phyloP scores from a whole-genome alignment of 2,329 filamentous ascomycete species.

The Trichoderma aggressivum region DNA sequence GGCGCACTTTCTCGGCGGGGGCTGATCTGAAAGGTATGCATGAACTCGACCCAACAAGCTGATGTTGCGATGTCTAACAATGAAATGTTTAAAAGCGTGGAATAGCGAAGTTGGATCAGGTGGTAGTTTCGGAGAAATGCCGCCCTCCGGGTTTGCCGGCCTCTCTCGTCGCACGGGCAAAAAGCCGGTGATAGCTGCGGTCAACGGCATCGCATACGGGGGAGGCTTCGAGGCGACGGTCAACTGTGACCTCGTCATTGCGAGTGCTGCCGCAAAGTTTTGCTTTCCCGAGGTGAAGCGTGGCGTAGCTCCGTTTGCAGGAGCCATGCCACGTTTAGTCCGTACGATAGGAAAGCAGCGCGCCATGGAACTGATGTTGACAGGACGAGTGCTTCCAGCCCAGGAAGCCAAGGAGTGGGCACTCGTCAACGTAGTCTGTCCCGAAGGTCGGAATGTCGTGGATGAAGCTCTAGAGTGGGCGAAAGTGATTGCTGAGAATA shows the following conservation, averaged over 20 bases:
- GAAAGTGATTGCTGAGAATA: background rate
- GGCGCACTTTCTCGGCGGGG: slow-evolving; percentile 53
- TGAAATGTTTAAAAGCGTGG: slow-evolving; percentile 40
- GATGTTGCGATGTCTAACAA: slow-evolving; percentile 41
- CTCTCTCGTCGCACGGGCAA: slow-evolving; percentile 54
- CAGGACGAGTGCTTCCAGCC: slow-evolving; percentile 43
- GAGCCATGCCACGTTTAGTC: slow-evolving; percentile 49
- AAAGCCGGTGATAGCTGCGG: slow-evolving; percentile 58
- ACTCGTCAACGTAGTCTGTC: slow-evolving; percentile 4
- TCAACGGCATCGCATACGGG: slow-evolving; percentile 56
- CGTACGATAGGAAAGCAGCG: slow-evolving; percentile 44
- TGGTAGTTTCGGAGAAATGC: background rate
- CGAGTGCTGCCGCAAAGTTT: slow-evolving; percentile 49
- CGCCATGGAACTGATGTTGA: slow-evolving; percentile 48
- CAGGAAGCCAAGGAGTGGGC: slow-evolving; percentile 31
- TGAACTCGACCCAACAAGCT: no score
- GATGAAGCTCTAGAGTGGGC: slow-evolving; percentile 8
- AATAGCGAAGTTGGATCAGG: slow-evolving; percentile 35
- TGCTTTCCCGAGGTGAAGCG: slow-evolving; percentile 52
- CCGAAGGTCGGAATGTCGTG: background rate
- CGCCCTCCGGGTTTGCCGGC: slow-evolving; percentile 40
- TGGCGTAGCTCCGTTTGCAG: slow-evolving; percentile 52
- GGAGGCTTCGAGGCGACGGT: slow-evolving; percentile 56
- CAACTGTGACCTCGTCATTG: slow-evolving; percentile 54
- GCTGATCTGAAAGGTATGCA: slow-evolving; percentile 46